A percentile compares a stretch with the other conserved stretches of the same genome.
Conservation (phyloP, 2,329 filamentous ascomycete species). For the Pseudogymnoascus verrucosus region DNA sequence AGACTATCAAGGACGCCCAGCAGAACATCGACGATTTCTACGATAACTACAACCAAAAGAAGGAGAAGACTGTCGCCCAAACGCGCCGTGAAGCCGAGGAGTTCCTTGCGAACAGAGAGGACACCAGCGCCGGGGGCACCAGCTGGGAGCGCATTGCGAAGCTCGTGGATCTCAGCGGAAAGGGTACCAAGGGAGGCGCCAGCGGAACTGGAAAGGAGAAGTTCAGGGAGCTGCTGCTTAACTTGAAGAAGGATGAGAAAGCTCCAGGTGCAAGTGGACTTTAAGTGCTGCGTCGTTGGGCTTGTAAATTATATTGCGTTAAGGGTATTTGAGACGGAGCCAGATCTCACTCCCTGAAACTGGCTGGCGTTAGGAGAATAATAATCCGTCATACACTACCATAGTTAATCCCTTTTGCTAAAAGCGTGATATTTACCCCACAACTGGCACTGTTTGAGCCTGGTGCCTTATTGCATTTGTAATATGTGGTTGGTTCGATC, state of each 20-base stretch:
- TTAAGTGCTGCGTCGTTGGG: conserved; percentile 28
- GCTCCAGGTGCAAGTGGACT: conserved; percentile 59
- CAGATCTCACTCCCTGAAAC: conserved; percentile 6
- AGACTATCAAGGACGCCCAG: conserved; percentile 82
- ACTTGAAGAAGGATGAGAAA: conserved; percentile 89
- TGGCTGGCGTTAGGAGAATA: conserved; percentile 7
- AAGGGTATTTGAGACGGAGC: conserved; percentile 7
- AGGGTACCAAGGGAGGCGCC: conserved; percentile 78
- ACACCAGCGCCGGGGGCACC: conserved; percentile 88
- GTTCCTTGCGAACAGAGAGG: conserved; percentile 80
- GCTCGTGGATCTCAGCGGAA: conserved; percentile 93
- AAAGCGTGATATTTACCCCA: neutral
- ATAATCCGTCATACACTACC: neutral
- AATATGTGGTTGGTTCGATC: neutral
- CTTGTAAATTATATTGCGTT: conserved; percentile 8
- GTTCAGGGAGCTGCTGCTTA: conserved; percentile 84
- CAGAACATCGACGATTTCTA: conserved; percentile 98
- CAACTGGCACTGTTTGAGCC: neutral
- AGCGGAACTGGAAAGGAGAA: conserved; percentile 90
- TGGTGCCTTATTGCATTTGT: neutral
- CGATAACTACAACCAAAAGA: conserved; percentile 97
- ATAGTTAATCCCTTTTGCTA: neutral
- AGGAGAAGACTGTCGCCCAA: conserved; percentile 85
- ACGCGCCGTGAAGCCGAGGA: conserved; percentile 88
- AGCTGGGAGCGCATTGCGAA: conserved; percentile 99